Evolutionary conservation across 1,284 basidiomycete species (phyloP).

Genomic region (Neonothopanus nambi): DNA sequence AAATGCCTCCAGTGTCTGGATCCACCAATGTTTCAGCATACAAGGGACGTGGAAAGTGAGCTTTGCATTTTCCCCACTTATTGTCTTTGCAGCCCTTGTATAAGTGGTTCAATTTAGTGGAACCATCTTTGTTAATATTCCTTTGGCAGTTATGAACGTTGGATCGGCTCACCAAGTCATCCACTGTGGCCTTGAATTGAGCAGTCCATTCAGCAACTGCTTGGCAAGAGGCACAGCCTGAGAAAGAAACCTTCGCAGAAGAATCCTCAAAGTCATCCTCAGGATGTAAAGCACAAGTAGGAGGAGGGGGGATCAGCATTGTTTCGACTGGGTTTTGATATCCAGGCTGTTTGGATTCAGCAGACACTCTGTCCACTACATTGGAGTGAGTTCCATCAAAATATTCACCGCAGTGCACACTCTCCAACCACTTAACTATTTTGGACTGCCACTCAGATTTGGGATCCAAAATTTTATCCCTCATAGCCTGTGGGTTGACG

Average conservation of each 20-base stretch:
- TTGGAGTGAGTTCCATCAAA: slow-evolving; percentile 9
- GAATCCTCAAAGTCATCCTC: no score
- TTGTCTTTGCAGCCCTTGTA: no score
- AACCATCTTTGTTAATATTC: neutral
- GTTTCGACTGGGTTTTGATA: slow-evolving; percentile 13
- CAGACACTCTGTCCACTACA: neutral
- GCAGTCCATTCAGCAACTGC: neutral
- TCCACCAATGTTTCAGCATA: slow-evolving; percentile 23
- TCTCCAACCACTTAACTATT: slow-evolving; percentile 21
- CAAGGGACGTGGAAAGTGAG: slow-evolving; percentile 27
- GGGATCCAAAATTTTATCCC: slow-evolving; percentile 21
- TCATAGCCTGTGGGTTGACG: slow-evolving; percentile 27
- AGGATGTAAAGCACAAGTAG: no score
- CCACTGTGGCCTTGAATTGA: neutral
- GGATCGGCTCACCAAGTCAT: neutral
- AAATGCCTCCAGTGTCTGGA: no score
- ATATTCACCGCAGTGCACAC: slow-evolving; percentile 17
- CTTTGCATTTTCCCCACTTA: slow-evolving; percentile 24
- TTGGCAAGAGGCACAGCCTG: neutral
- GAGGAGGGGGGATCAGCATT: slow-evolving; percentile 17
- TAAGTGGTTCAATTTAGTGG: neutral
- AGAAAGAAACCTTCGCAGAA: no score
- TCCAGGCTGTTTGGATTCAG: no score
- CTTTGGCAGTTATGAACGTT: slow-evolving; percentile 18
- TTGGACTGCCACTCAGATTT: slow-evolving; percentile 18